Base-by-base conservation (phyloP, 305 asterid genomes). In the Coffea humblotiana region DNA sequence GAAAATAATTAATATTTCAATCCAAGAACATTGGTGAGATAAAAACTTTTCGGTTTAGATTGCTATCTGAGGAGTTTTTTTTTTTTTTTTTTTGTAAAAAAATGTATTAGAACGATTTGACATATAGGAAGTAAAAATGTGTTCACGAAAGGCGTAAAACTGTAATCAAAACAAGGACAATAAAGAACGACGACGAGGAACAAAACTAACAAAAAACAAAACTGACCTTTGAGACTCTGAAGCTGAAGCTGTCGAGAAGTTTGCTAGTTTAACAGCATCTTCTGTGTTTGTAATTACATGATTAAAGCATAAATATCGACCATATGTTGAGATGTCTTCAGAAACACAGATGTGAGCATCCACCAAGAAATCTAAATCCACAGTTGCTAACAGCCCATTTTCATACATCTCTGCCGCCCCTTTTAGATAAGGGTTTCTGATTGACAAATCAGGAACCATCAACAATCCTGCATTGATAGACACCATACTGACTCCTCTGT, bases 321-420 rank as follows among this genome's bases (percentile, higher is more conserved):
- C 99, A 16, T 90, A 94, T 1, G 99, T 83, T 47, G 98, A 86
- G 14, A 89, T 43, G 43, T 94, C 97, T 91, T 95, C 97, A 61
- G 91, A 94, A 14, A 92, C 97, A 70, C 97, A 90, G n/a, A 95
- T 86, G 75, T 95, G 99, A 1, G 99, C 97, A 23, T 92, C 90
- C 5, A 92, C 95, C 78, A 95, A 82, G 92, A 91, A 93, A 1
- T 89, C 82, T 21, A 92, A 87, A 75, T 95, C 98, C 0, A 94
- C 99, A 2, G 97, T 89, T 43, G 92, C 97, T 47, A 95, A 89
- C 2, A 95, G 91, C 0, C 99, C 99, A 56, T 89, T 92, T 74
- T 90, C 90, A 79, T 85, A 95, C 99, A 95, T 95, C 77, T 95
- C 97, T 6, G 94, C 89, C 0, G 98, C 97, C 32, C 98, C 99